Evolutionary conservation across 306 rosid species (phyloP).

Genomic region (Cucumis cinereus): DNA sequence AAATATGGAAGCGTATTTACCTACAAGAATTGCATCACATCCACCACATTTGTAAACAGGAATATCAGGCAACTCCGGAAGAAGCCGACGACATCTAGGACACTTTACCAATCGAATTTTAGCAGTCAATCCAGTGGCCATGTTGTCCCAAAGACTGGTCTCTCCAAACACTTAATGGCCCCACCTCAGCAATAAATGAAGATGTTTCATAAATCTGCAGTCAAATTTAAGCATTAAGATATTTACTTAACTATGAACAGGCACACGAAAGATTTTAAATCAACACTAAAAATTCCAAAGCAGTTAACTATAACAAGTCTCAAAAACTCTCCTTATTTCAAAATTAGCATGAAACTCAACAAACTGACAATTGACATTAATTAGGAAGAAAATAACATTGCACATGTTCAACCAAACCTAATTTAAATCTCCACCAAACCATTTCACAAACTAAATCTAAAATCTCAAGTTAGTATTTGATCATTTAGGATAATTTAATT

Average conservation of each 20-base stretch:
- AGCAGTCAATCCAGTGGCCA: constrained; percentile 20
- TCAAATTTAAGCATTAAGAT: neutral
- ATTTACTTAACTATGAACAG: neutral
- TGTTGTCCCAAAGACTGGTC: neutral
- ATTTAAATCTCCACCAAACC: neutral
- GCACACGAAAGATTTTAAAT: neutral
- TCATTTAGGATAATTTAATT: neutral
- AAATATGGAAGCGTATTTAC: constrained; percentile 18
- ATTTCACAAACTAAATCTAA: neutral
- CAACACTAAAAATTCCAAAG: neutral
- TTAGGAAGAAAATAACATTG: neutral
- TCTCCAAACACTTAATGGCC: neutral
- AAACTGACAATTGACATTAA: neutral
- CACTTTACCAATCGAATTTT: constrained; percentile 59
- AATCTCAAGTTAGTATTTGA: neutral
- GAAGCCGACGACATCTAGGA: constrained; percentile 59
- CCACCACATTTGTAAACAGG: constrained; percentile 73
- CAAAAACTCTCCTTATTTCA: neutral
- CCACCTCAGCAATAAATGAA: neutral
- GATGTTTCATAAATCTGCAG: neutral
- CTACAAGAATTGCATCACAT: constrained; percentile 62
- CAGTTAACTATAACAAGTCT: neutral
- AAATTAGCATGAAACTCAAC: neutral
- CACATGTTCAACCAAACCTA: neutral
- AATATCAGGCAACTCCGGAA: constrained; percentile 43